Evolutionary conservation across 768 basidiomycete genomes (phyloP).

Genomic region (Podaxis mareebaensis): DNA sequence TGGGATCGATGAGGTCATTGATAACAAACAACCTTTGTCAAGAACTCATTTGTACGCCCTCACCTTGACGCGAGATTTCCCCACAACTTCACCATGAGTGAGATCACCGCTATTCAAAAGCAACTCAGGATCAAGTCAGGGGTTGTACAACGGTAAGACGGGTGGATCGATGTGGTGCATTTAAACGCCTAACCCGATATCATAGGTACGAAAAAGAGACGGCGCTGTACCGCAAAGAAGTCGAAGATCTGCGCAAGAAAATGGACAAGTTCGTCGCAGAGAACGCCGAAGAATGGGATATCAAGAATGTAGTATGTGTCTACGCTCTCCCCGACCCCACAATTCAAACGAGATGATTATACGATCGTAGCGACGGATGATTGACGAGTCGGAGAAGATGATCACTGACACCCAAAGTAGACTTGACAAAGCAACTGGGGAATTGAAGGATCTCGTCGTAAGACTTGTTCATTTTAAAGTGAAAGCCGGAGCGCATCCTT

Average conservation of each 20-base stretch:
- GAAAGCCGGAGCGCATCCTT: not conserved
- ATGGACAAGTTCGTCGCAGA: conserved; percentile 63
- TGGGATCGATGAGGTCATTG: conserved; percentile 7
- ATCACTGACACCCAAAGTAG: conserved; percentile 63
- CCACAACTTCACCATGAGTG: conserved; percentile 40
- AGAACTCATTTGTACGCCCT: not conserved
- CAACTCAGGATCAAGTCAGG: conserved; percentile 81
- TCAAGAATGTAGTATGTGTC: conserved; percentile 64
- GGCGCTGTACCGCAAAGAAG: conserved; percentile 64
- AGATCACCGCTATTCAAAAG: conserved; percentile 48
- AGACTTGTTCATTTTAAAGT: conserved; percentile 30
- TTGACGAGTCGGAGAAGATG: conserved; percentile 84
- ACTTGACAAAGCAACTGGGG: conserved; percentile 60
- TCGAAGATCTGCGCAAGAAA: conserved; percentile 53
- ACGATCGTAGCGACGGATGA: conserved; percentile 53
- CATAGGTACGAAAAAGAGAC: conserved; percentile 70
- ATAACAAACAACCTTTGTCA: not conserved
- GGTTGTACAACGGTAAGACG: conserved; percentile 57
- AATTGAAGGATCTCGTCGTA: conserved; percentile 69
- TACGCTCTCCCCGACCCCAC: not conserved
- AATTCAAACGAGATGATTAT: not conserved
- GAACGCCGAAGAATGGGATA: conserved; percentile 71
- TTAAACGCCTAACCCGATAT: not conserved
- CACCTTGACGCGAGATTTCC: not conserved
- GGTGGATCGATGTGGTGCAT: not conserved